Evolutionary conservation across 2,329 filamentous ascomycete species (phyloP).

Genomic region (Massarina eburnea): DNA sequence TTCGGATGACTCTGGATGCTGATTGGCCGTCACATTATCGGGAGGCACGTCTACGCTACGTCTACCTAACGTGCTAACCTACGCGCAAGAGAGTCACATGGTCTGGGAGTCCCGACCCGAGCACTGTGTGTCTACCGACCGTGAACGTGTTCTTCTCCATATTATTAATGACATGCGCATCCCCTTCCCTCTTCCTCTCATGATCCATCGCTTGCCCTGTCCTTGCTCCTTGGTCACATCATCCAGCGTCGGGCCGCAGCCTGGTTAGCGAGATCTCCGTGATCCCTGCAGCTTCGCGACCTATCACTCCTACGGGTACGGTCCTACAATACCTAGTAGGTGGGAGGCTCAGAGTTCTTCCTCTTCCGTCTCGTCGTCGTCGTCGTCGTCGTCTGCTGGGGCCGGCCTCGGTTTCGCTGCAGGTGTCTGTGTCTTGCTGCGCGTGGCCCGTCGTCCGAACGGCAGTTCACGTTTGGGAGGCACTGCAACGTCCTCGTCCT

Average conservation of each 20-base stretch:
- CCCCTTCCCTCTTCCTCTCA: not conserved
- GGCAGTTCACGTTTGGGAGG: conserved; percentile 42
- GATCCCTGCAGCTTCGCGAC: not conserved
- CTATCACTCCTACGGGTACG: no score
- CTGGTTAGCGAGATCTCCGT: conserved; percentile 6
- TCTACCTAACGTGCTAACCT: no score
- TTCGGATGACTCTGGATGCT: not conserved
- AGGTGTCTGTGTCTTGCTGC: conserved; percentile 16
- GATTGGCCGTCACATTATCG: conserved; percentile 1
- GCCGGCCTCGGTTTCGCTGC: conserved; percentile 4
- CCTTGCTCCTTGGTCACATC: not conserved
- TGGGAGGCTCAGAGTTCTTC: conserved; percentile 38
- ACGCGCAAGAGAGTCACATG: no score
- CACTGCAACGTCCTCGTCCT: conserved; percentile 13
- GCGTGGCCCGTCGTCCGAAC: conserved; percentile 29
- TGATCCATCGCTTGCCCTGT: not conserved
- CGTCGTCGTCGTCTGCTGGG: conserved; percentile 13
- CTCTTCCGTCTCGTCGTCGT: conserved; percentile 41
- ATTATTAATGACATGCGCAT: not conserved
- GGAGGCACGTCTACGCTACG: not conserved
- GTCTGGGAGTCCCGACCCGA: no score
- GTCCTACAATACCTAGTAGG: no score
- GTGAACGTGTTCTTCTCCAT: not conserved
- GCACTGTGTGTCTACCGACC: not conserved
- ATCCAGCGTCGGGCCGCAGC: not conserved